These are phyloP conservation scores for Phytophthora kernoviae DNA, from an alignment of 352 stramenopile genomes.

Conservation along the genomic window DNA sequence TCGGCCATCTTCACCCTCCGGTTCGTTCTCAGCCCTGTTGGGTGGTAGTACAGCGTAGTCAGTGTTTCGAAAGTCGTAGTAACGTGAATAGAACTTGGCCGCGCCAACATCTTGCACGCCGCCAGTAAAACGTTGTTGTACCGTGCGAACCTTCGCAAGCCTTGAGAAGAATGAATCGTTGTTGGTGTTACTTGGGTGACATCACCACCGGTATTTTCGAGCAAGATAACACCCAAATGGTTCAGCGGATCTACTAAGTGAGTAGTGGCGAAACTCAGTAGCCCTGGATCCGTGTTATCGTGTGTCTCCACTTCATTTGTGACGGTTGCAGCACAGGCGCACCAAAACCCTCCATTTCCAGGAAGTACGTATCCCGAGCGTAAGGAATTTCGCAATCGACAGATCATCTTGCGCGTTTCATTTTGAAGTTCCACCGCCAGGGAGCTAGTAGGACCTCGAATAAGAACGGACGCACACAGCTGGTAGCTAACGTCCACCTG, in stretches of 20 bases:
- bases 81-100: conserved; percentile 28
- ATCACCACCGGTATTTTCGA: conserved; percentile 19
- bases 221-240: conserved; percentile 24
- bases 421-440: conserved; percentile 25
- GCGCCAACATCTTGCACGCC: conserved; percentile 26
- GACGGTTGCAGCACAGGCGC: conserved; percentile 25
- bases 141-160: conserved; percentile 11
- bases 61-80: conserved; percentile 24
- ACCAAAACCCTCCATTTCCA: conserved; percentile 33
- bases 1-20: conserved; percentile 22
- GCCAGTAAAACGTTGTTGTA: conserved; percentile 24
- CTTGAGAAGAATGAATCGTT: conserved; percentile 24
- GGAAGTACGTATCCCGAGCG: conserved; percentile 24
- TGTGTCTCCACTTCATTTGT: conserved; percentile 6
- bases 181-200: background rate
- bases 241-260: conserved; percentile 12
- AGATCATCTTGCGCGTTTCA: conserved; percentile 17
- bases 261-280: conserved; percentile 15
- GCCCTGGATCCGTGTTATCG: background rate
- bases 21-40: conserved; percentile 13
- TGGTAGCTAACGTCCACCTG: conserved; percentile 3
- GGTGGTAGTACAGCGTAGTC: conserved; percentile 18
- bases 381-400: conserved; percentile 25
- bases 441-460: conserved; percentile 27
- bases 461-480: conserved; percentile 17